phyloP scores from a whole-genome alignment of 345 rosid genomes.

The Raphanus raphanistrum region DNA sequence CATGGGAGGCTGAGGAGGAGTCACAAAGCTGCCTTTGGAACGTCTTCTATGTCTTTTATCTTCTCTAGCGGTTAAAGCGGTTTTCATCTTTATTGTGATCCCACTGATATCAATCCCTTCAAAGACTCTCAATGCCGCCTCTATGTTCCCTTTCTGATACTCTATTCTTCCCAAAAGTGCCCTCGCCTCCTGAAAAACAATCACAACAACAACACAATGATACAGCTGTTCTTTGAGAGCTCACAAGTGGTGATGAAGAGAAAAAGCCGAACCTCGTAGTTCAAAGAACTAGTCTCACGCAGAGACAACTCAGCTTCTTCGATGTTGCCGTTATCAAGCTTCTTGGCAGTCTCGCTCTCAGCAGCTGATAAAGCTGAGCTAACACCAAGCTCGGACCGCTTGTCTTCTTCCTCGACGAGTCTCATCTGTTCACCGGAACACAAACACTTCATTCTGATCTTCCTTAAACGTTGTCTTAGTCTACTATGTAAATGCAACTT shows the following conservation, averaged over 20 bases:
- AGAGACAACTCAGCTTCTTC: conserved; percentile 85
- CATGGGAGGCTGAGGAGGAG: conserved; percentile 52
- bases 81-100: conserved; percentile 63
- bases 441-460: conserved; percentile 57
- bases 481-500: conserved; percentile 36
- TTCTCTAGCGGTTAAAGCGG: conserved; percentile 48
- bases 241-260: background rate
- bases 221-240: background rate
- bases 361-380: conserved; percentile 45
- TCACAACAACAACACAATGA: conserved; percentile 6
- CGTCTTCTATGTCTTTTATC: conserved; percentile 52
- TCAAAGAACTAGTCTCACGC: conserved; percentile 72
- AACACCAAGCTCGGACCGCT: conserved; percentile 45
- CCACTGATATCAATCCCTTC: conserved; percentile 83
- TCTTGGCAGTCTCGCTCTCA: conserved; percentile 44
- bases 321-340: conserved; percentile 57
- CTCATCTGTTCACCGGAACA: conserved; percentile 55
- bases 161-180: conserved; percentile 84
- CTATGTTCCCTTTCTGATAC: conserved; percentile 79
- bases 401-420: conserved; percentile 44
- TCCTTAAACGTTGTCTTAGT: conserved; percentile 40
- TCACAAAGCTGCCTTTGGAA: conserved; percentile 40
- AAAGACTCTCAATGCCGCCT: conserved; percentile 80
- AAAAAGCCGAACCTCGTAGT: conserved; percentile 65
- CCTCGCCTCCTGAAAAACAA: conserved; percentile 65